Conservation (phyloP, 2,329 filamentous ascomycete genomes). For the Fusarium anguioides region DNA sequence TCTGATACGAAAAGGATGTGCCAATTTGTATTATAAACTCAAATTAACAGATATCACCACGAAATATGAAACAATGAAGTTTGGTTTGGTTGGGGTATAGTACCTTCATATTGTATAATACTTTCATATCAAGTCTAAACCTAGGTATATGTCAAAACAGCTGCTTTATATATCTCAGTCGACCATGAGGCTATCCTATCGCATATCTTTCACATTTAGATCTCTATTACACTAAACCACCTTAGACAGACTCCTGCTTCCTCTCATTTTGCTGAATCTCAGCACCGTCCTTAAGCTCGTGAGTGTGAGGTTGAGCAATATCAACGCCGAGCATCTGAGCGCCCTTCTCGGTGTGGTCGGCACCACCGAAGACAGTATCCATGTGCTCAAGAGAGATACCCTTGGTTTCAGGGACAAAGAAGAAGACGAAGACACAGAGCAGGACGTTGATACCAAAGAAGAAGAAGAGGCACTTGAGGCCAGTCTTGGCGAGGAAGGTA, state of each 20-base stretch:
- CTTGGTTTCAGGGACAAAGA: slow-evolving; percentile 64
- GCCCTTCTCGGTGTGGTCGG: slow-evolving; percentile 45
- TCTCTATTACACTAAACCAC: background rate
- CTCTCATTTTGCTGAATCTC: slow-evolving; percentile 39
- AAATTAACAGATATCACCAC: background rate
- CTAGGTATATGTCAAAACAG: background rate
- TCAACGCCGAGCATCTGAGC: slow-evolving; percentile 44
- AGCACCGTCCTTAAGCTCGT: slow-evolving; percentile 41
- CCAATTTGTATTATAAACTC: background rate
- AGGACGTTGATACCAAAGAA: slow-evolving; percentile 54
- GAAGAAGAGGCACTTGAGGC: slow-evolving; percentile 56
- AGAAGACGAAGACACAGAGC: slow-evolving; percentile 61
- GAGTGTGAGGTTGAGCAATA: slow-evolving; percentile 1
- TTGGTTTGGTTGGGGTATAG: background rate
- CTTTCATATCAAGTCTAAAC: background rate
- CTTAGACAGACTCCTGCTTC: slow-evolving; percentile 37
- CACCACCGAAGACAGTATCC: slow-evolving; percentile 67
- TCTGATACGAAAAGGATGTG: too few species aligned
- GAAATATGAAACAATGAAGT: background rate
- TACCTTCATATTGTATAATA: background rate
- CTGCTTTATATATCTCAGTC: background rate
- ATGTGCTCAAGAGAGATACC: slow-evolving; percentile 70
- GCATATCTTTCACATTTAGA: background rate
- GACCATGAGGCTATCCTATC: background rate
- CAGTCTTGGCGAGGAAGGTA: slow-evolving; percentile 68